These are phyloP conservation scores for Penicillium riverlandense DNA, from an alignment of 495 filamentous ascomycete species.

Conservation along the genomic window DNA sequence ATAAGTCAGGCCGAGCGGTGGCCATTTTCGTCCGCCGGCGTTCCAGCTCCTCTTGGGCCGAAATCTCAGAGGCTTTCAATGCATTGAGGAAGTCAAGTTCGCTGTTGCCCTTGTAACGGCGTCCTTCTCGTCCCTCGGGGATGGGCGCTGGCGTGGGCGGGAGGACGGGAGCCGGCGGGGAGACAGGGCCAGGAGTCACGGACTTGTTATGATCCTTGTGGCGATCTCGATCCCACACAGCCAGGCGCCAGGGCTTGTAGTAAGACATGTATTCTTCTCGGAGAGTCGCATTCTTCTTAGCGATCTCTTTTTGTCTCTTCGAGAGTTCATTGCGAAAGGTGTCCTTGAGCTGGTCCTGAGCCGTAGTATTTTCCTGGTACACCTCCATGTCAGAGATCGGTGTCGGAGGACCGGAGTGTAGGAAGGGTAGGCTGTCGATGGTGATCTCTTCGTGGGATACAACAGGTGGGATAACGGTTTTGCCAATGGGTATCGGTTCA, in stretches of 20 bases:
- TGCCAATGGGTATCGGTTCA: constrained; percentile 3
- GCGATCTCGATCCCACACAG: constrained; percentile 53
- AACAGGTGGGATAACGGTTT: constrained; percentile 6
- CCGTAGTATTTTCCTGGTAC: constrained; percentile 33
- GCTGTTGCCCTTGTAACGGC: constrained; percentile 57
- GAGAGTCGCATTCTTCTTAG: constrained; percentile 32
- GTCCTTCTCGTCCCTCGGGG: constrained; percentile 51
- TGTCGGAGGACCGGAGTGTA: constrained; percentile 39
- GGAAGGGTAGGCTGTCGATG: constrained; percentile 41
- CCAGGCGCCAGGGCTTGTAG: constrained; percentile 44
- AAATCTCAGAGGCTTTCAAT: constrained; percentile 67
- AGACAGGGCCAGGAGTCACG: constrained; percentile 44
- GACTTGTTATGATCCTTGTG: constrained; percentile 44
- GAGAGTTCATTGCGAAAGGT: constrained; percentile 28
- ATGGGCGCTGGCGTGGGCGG: constrained; percentile 34
- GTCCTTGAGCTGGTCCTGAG: constrained; percentile 28
- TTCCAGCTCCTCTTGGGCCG: constrained; percentile 66
- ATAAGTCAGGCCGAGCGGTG: constrained; percentile 65
- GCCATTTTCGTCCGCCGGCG: constrained; percentile 56
- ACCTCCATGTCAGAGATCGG: constrained; percentile 44
- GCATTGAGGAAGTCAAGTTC: constrained; percentile 74
- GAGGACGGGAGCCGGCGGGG: constrained; percentile 32
- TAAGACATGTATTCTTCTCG: constrained; percentile 33
- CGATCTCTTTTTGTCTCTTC: constrained; percentile 33
- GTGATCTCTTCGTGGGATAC: constrained; percentile 9